Evolutionary conservation across 148 eudicot species (phyloP).

Genomic region (Cornus suecica): DNA sequence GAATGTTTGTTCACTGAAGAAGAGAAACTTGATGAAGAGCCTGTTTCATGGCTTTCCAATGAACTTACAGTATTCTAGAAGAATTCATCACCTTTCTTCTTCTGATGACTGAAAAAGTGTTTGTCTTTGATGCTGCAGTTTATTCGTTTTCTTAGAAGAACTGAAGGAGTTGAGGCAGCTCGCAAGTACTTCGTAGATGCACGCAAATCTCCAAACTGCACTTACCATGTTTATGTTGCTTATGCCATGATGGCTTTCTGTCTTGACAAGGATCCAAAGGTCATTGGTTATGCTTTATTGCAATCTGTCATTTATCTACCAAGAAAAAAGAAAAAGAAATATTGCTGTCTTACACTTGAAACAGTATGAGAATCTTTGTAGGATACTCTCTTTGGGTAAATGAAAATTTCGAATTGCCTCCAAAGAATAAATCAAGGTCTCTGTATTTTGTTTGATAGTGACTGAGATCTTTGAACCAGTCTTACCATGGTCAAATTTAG

Average conservation of each 20-base stretch:
- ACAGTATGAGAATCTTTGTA: slow-evolving; percentile 2
- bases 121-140: slow-evolving; percentile 59
- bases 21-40: not conserved
- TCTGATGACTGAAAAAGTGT: slow-evolving; percentile 1
- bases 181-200: slow-evolving; percentile 88
- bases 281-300: slow-evolving; percentile 17
- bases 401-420: not conserved
- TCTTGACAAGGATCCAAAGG: slow-evolving; percentile 97
- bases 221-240: slow-evolving; percentile 93
- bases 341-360: not conserved
- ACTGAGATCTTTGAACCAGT: not conserved
- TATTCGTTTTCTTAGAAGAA: slow-evolving; percentile 94
- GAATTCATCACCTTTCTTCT: not conserved
- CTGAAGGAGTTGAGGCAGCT: slow-evolving; percentile 97
- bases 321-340: no score
- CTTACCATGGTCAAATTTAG: not conserved
- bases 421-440: not conserved
- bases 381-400: not conserved
- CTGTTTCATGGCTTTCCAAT: not conserved
- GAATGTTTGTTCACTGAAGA: not conserved
- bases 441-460: not conserved
- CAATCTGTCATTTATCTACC: no score
- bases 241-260: slow-evolving; percentile 97
- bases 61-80: not conserved
- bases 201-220: slow-evolving; percentile 88